A percentile compares a stretch with the other conserved stretches of the same genome.
Evolutionary conservation across 1,284 basidiomycete genomes (phyloP).

Genomic region (Malassezia nana): DNA sequence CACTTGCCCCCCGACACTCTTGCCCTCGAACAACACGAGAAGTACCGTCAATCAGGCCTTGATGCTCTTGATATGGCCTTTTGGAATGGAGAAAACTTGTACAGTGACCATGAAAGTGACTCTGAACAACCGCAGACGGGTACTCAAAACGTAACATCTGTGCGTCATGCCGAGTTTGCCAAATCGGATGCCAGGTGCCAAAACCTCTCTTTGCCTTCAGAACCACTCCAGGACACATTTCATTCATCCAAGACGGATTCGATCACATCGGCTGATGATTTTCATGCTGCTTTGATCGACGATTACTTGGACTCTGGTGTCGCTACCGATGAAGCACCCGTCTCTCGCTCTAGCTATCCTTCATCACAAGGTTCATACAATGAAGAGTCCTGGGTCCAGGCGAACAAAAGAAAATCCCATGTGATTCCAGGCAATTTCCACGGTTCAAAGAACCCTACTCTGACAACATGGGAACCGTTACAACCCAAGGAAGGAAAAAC

Average conservation of each 20-base stretch:
- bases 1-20: not conserved
- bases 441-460: not conserved
- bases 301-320: not conserved
- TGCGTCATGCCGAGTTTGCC: not conserved
- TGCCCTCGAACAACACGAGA: not conserved
- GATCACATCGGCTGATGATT: not conserved
- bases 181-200: not conserved
- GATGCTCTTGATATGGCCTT: conserved; percentile 8
- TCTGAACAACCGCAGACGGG: not conserved
- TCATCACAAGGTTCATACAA: not conserved
- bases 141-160: not conserved
- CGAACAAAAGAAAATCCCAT: not conserved
- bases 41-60: conserved; percentile 1
- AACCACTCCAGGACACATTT: not conserved
- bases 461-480: not conserved
- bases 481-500: not conserved
- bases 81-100: not conserved
- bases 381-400: not conserved
- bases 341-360: not conserved
- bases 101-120: conserved; percentile 7
- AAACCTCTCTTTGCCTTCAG: not conserved
- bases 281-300: not conserved
- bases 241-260: not conserved
- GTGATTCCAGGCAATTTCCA: not conserved
- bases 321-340: not conserved